These are phyloP conservation scores for Martensiomyces pterosporus DNA, from an alignment of 192 early-diverging fungal genomes.

Conservation along the genomic window DNA sequence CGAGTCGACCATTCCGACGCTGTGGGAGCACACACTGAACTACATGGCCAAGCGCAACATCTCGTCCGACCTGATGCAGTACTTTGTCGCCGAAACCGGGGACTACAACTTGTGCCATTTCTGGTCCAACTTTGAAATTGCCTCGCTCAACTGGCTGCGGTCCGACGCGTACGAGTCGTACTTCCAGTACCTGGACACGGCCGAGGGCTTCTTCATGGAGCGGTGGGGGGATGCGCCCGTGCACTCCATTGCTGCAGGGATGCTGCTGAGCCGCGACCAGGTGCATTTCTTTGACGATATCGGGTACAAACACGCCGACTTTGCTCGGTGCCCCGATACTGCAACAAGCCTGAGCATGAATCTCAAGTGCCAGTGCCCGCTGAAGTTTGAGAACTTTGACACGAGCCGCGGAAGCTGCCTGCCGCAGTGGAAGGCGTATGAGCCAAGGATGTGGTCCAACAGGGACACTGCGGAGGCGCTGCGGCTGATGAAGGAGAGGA, in stretches of 20 bases:
- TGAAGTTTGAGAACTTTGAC: slow-evolving; percentile 28
- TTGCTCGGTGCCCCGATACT: slow-evolving; percentile 32
- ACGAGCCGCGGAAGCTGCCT: slow-evolving; percentile 23
- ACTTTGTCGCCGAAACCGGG: slow-evolving; percentile 21
- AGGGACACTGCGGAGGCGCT: slow-evolving; percentile 30
- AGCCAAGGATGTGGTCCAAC: slow-evolving; percentile 11
- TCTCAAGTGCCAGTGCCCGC: slow-evolving; percentile 35
- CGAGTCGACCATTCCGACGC: slow-evolving; percentile 47
- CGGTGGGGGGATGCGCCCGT: slow-evolving; percentile 81
- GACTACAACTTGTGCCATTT: slow-evolving; percentile 72
- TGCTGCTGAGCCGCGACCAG: slow-evolving; percentile 52
- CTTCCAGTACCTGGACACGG: slow-evolving; percentile 63
- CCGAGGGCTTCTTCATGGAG: slow-evolving; percentile 73
- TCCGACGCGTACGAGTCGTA: slow-evolving; percentile 56
- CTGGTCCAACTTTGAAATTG: slow-evolving; percentile 83
- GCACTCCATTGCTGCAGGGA: slow-evolving; percentile 59
- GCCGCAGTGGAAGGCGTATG: slow-evolving; percentile 25
- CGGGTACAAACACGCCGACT: slow-evolving; percentile 55
- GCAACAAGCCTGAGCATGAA: slow-evolving; percentile 1
- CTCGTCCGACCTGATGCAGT: slow-evolving; percentile 36
- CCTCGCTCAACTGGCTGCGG: slow-evolving; percentile 58
- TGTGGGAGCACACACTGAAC: slow-evolving; percentile 52
- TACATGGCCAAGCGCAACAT: slow-evolving; percentile 32
- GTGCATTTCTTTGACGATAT: slow-evolving; percentile 75
- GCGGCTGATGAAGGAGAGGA: slow-evolving; percentile 13